Percentiles rank a stretch among this genome's conserved stretches.
These are phyloP conservation scores for Closterium sp. DNA, from an alignment of 139 green algal genomes.

Conservation along the genomic window DNA sequence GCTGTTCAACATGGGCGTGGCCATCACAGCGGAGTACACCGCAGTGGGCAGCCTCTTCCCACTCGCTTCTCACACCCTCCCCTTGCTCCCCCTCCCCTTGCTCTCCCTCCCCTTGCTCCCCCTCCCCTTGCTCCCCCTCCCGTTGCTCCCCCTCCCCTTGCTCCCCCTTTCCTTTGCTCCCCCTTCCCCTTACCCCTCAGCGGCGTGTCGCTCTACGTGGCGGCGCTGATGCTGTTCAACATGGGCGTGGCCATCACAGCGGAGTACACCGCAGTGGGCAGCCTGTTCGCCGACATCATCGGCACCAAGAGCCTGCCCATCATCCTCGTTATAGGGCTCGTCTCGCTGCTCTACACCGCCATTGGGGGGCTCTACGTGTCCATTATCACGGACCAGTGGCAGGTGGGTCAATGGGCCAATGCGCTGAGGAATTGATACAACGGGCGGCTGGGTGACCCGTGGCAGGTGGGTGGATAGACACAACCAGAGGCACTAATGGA, in stretches of 20 bases:
- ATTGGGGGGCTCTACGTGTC: conserved; percentile 71
- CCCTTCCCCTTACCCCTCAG: not conserved
- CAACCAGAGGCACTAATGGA: too few relatives aligned
- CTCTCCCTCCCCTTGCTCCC: too few relatives aligned
- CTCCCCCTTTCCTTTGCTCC: too few relatives aligned
- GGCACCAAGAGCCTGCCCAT: conserved; percentile 63
- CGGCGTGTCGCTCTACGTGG: conserved; percentile 55
- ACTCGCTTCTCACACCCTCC: too few relatives aligned
- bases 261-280: conserved; percentile 68
- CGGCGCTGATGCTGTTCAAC: conserved; percentile 68
- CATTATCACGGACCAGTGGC: conserved; percentile 75
- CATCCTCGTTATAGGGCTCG: conserved; percentile 63
- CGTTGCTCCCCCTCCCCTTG: too few relatives aligned
- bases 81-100: too few relatives aligned
- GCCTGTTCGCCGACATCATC: conserved; percentile 66
- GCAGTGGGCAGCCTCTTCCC: conserved; percentile 71
- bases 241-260: conserved; percentile 55
- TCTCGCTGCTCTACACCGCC: conserved; percentile 68
- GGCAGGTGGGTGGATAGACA: too few relatives aligned
- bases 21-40: conserved; percentile 63
- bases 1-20: conserved; percentile 67
- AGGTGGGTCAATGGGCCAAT: conserved; percentile 50
- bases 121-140: too few relatives aligned
- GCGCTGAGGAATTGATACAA: not conserved
- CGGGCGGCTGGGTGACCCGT: too few relatives aligned